Percentiles rank a stretch among this genome's conserved stretches.
Conservation (phyloP, 768 basidiomycete species). For the Fomitopsis pulvina region DNA sequence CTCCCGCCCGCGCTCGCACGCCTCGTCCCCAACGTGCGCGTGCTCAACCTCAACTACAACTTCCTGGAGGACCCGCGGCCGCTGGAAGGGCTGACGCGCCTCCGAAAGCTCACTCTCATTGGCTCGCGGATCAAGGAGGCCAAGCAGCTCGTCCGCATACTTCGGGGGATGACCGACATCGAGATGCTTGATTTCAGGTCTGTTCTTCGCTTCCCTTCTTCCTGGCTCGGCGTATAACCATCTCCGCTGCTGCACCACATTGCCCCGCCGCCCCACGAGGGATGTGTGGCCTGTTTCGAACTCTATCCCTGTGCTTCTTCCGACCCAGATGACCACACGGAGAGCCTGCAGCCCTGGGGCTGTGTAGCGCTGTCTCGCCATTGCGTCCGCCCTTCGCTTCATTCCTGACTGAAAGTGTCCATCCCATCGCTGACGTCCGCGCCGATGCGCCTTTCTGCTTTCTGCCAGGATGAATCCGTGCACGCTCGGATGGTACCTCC, state of each 20-base stretch:
- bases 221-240: neutral
- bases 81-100: constrained; percentile 64
- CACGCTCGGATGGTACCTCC: constrained; percentile 93
- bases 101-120: constrained; percentile 83
- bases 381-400: too few relatives aligned
- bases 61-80: constrained; percentile 71
- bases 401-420: constrained; percentile 4
- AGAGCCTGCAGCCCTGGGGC: too few relatives aligned
- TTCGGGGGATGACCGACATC: constrained; percentile 67
- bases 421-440: constrained; percentile 2
- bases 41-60: constrained; percentile 96
- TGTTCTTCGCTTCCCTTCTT: constrained; percentile 3
- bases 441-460: neutral
- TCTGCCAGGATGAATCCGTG: constrained; percentile 84
- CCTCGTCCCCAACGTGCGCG: constrained; percentile 78
- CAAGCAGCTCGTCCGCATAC: constrained; percentile 63
- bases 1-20: constrained; percentile 64
- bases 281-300: too few relatives aligned
- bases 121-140: constrained; percentile 74
- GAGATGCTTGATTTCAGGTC: constrained; percentile 92
- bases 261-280: neutral
- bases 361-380: too few relatives aligned
- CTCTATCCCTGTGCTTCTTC: too few relatives aligned
- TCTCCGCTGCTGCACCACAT: neutral
- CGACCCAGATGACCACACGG: too few relatives aligned